Conservation (phyloP, 2,329 filamentous ascomycete genomes). For the Pseudogymnoascus sp. region DNA sequence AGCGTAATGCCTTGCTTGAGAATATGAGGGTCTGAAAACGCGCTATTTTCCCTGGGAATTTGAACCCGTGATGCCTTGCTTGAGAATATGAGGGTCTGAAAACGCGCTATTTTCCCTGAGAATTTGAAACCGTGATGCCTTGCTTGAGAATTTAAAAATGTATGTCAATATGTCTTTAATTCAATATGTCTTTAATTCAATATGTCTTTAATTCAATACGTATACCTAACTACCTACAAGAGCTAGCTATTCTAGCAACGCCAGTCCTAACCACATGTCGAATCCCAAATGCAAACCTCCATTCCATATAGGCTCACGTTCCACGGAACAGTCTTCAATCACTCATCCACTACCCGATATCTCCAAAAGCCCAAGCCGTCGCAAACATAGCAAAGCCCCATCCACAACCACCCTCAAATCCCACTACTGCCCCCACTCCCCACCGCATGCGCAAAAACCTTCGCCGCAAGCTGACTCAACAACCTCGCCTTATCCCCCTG, state of each 20-base stretch:
- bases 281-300: neutral
- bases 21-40: no score
- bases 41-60: no score
- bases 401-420: neutral
- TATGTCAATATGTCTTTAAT: neutral
- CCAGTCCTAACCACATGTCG: neutral
- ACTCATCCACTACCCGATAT: neutral
- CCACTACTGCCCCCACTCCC: conserved; percentile 27
- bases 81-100: no score
- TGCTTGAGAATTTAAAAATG: neutral
- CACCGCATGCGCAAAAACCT: conserved; percentile 75
- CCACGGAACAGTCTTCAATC: neutral
- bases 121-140: neutral
- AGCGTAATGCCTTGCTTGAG: no score
- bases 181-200: neutral
- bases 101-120: no score
- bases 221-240: neutral
- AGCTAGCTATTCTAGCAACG: neutral
- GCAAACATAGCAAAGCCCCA: neutral
- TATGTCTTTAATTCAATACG: neutral
- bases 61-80: no score
- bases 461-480: conserved; percentile 74
- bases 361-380: neutral
- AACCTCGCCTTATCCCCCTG: conserved; percentile 73
- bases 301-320: neutral